Conservation (phyloP, 495 filamentous ascomycete species). For the Penicillium taxi region DNA sequence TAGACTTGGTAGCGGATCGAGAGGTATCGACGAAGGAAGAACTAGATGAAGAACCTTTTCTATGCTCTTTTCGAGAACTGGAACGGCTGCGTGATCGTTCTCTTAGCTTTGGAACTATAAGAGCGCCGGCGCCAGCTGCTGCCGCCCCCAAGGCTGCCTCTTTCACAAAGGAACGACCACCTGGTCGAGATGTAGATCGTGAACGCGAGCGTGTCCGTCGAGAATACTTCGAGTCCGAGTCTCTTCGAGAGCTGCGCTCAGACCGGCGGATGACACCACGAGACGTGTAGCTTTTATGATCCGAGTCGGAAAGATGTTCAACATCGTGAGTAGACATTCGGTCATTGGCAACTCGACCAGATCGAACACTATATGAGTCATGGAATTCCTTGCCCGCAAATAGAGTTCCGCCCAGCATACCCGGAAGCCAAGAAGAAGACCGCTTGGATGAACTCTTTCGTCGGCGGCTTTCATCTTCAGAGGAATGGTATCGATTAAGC, state of each 20-base stretch:
- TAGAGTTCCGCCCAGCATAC: slow-evolving; percentile 45
- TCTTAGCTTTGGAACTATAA: slow-evolving; percentile 27
- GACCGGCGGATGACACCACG: slow-evolving; percentile 33
- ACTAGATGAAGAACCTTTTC: slow-evolving; percentile 32
- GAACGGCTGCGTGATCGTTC: slow-evolving; percentile 26
- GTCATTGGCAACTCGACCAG: slow-evolving; percentile 33
- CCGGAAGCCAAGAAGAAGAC: slow-evolving; percentile 44
- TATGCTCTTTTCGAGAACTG: slow-evolving; percentile 20
- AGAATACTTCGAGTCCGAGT: slow-evolving; percentile 17
- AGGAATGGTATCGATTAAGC: slow-evolving; percentile 48
- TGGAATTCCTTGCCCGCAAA: slow-evolving; percentile 48
- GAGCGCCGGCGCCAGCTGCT: slow-evolving; percentile 35
- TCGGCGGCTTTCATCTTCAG: slow-evolving; percentile 45
- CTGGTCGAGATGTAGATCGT: slow-evolving; percentile 34
- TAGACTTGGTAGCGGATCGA: slow-evolving; percentile 21
- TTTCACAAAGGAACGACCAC: slow-evolving; percentile 32
- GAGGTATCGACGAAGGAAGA: slow-evolving; percentile 29
- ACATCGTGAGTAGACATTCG: slow-evolving; percentile 27
- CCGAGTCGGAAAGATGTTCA: slow-evolving; percentile 28
- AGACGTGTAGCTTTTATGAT: slow-evolving; percentile 39
- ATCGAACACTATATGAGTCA: slow-evolving; percentile 51
- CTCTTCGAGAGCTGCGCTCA: slow-evolving; percentile 26
- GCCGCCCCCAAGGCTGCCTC: slow-evolving; percentile 40
- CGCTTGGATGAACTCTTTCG: slow-evolving; percentile 33
- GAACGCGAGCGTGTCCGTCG: slow-evolving; percentile 38